phyloP scores from a whole-genome alignment of 1,284 basidiomycete genomes.

The Puccinia sorghi region DNA sequence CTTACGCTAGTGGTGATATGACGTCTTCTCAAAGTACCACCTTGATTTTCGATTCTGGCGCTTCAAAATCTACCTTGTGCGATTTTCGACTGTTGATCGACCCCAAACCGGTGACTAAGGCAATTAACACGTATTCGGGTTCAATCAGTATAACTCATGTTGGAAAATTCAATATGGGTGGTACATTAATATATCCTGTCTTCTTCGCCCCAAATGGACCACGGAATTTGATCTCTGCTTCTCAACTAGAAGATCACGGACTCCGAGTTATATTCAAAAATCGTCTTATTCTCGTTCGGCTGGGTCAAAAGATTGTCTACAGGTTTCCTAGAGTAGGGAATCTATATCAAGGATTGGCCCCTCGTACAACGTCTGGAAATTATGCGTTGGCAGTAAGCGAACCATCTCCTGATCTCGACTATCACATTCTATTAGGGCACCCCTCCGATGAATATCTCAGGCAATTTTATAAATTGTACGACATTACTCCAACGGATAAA shows the following conservation, averaged over 20 bases:
- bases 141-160: background rate
- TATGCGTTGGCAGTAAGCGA: background rate
- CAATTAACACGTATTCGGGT: too few species aligned
- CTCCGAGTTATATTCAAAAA: background rate
- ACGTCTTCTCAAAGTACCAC: too few species aligned
- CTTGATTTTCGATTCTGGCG: too few species aligned
- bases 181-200: background rate
- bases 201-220: slow-evolving; percentile 1
- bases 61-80: background rate
- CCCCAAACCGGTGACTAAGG: too few species aligned
- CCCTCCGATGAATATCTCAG: slow-evolving; percentile 11
- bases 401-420: background rate
- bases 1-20: background rate
- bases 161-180: background rate
- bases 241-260: slow-evolving; percentile 4
- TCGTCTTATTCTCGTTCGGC: background rate
- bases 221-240: background rate
- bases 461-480: background rate
- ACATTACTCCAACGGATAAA: background rate
- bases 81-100: slow-evolving; percentile 1
- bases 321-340: background rate
- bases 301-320: background rate
- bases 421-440: background rate
- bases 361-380: background rate
- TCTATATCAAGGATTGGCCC: background rate